Percentiles rank a stretch among this genome's conserved stretches.
Conservation (phyloP, 2,329 filamentous ascomycete genomes). For the Diaporthe humulicola region DNA sequence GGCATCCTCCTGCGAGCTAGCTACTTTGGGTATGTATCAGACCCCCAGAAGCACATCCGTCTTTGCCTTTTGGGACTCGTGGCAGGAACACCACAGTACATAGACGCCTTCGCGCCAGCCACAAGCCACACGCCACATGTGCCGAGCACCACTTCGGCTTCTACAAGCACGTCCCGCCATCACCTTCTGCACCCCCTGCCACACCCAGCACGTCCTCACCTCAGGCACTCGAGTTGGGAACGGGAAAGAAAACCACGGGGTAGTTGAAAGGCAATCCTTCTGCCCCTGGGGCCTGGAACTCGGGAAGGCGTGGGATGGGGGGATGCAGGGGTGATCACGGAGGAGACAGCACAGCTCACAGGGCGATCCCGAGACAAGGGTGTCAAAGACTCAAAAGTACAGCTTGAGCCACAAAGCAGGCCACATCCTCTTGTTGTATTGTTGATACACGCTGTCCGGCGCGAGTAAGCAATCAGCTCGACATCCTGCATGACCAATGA, state of each 20-base stretch:
- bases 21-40: conserved; percentile 16
- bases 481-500: background rate
- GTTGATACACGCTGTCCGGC: background rate
- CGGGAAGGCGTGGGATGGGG: background rate
- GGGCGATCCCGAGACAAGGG: conserved; percentile 7
- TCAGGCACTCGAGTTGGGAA: background rate
- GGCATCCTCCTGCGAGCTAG: background rate
- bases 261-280: background rate
- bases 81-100: background rate
- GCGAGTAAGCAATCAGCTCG: background rate
- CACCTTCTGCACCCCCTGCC: background rate
- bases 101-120: conserved; percentile 7
- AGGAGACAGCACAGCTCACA: background rate
- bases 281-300: background rate
- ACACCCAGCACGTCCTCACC: background rate
- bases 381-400: background rate
- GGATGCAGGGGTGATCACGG: background rate
- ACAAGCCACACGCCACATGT: conserved; percentile 18
- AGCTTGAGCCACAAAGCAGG: conserved; percentile 4
- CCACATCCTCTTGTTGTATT: background rate
- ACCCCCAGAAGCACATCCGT: background rate
- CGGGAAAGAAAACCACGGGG: too few relatives aligned
- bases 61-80: conserved; percentile 2
- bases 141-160: conserved; percentile 7
- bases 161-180: background rate